Evolutionary conservation across 805 yeast genomes (phyloP), one percentile per base, ranked within the genome.

Genomic region (Grigorovia transvaalensis): DNA sequence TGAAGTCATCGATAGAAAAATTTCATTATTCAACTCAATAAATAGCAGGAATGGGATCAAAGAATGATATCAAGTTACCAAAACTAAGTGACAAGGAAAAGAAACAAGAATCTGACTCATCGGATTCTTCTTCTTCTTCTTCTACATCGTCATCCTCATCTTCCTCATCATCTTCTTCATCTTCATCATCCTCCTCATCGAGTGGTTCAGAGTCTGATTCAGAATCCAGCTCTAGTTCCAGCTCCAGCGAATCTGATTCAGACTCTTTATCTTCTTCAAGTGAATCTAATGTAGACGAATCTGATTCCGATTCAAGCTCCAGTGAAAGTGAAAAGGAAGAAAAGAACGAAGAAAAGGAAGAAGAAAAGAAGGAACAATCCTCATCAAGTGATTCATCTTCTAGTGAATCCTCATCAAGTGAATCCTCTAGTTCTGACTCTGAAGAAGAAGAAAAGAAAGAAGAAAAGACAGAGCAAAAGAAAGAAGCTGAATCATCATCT

Each of bases 261-360:
- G 82, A 81, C 54, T 75, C 76, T 12, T 73, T 66, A 51, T 73
- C 83, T 2, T 83, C 46, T 13, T 51, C 58, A 19, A 42, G 47
- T 17, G 35, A 45, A 40, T 54, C 57, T 6, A 42, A 51, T 46
- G 53, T 56, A 2, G 46, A 52, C 47, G 56, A 45, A 43, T 43
- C 42, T 53, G 50, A 44, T 35, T 53, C 59, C 30, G 57, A 53
- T 13, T 55, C 59, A 19, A 53, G 57, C 18, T 51, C 53, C 41
- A 52, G 57, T n/a, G 43, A 41, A 50, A 55, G 50, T 20, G 48
- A 46, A 46, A 17, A 19, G n/a, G 48, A 46, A 45, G 47, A 15
- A 15, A 38, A n/a, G 11, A n/a, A 45, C 5, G 19, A 46, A 46
- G n/a, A n/a, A n/a, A n/a, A n/a, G n/a, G n/a, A 19, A 15, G 48